A percentile compares a stretch with the other conserved stretches of the same genome.
Evolutionary conservation across 2,329 filamentous ascomycete species (phyloP).

Genomic region (Fusarium armeniacum): DNA sequence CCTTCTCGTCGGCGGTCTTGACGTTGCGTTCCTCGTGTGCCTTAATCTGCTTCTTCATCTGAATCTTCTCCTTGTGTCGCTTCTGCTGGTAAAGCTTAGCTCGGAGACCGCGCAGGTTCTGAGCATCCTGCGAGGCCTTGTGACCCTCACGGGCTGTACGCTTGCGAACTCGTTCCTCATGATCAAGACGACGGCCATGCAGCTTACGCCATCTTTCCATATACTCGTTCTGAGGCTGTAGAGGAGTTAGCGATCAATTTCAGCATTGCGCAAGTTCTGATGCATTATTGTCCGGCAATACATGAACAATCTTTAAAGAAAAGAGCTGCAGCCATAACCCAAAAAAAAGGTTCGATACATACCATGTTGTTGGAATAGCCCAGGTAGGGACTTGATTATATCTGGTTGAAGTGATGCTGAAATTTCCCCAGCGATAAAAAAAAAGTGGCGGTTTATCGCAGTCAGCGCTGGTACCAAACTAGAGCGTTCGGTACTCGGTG

Average conservation of each 20-base stretch:
- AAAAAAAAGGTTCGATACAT: conserved; percentile 20
- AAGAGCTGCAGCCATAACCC: no score
- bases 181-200: conserved; percentile 72
- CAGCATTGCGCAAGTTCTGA: not conserved
- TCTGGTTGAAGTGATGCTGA: conserved; percentile 43
- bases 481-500: conserved; percentile 50
- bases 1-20: conserved; percentile 86
- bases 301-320: no score
- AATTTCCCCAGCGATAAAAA: conserved; percentile 50
- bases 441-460: conserved; percentile 51
- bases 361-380: conserved; percentile 54
- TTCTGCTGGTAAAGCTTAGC: conserved; percentile 96
- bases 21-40: conserved; percentile 96
- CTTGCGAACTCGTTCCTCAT: conserved; percentile 92
- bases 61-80: conserved; percentile 96
- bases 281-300: no score
- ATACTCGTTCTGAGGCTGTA: conserved; percentile 82
- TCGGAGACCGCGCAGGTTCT: conserved; percentile 90
- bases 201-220: conserved; percentile 79
- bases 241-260: conserved; percentile 38
- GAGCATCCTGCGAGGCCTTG: conserved; percentile 88
- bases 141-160: conserved; percentile 88
- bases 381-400: conserved; percentile 43
- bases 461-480: conserved; percentile 25
- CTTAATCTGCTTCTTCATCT: conserved; percentile 95